Conservation (phyloP, 306 rosid genomes). For the Erythrophleum fordii region DNA sequence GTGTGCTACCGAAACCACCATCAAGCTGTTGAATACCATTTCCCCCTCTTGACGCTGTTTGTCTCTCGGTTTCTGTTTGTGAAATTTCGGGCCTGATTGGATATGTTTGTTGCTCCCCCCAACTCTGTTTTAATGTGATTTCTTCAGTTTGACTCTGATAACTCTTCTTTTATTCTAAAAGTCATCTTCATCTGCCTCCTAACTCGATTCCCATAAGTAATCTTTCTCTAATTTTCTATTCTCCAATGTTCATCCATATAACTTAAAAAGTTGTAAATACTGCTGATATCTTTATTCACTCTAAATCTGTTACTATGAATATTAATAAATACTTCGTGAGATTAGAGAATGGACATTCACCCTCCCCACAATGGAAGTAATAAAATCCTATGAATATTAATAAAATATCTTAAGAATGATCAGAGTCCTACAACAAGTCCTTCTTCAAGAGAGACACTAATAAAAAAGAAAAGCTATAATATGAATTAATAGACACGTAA, state of each 20-base stretch:
- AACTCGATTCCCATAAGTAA: neutral
- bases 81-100: neutral
- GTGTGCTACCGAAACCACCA: slow-evolving; percentile 71
- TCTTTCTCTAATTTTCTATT: neutral
- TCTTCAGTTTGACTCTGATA: neutral
- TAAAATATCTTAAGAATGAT: neutral
- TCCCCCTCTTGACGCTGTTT: neutral
- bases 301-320: neutral
- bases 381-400: neutral
- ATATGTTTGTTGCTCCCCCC: neutral
- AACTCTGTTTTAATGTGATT: neutral
- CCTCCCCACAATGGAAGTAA: neutral
- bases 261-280: neutral
- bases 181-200: neutral
- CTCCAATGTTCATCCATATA: neutral
- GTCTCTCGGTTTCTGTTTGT: neutral
- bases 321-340: neutral
- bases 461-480: neutral
- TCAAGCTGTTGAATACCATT: slow-evolving; percentile 74
- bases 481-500: neutral
- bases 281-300: neutral
- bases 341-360: neutral
- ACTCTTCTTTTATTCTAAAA: neutral
- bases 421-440: neutral
- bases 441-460: neutral